These are phyloP conservation scores for Phellopilus nigrolimitatus DNA, from an alignment of 1,284 basidiomycete genomes.

Conservation along the genomic window DNA sequence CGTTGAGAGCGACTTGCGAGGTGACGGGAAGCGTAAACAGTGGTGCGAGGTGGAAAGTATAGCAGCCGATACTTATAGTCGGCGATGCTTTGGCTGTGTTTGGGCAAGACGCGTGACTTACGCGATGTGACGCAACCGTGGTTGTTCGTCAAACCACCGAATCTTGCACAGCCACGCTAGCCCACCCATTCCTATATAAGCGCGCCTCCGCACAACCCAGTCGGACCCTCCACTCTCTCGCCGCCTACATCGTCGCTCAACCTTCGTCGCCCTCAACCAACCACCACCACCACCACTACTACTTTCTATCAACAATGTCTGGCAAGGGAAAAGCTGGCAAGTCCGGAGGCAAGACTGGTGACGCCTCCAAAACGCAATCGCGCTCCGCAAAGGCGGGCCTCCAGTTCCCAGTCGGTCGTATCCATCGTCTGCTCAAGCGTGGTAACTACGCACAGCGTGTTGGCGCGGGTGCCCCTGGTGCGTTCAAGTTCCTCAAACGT, in stretches of 20 bases:
- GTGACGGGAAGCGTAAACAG: conserved; percentile 1
- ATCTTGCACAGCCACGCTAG: conserved; percentile 19
- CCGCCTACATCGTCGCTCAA: conserved; percentile 23
- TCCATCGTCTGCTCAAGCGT: conserved; percentile 80
- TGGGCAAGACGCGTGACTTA: conserved; percentile 21
- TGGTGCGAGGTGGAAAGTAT: conserved; percentile 2
- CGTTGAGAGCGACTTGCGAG: conserved; percentile 1
- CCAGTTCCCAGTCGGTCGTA: conserved; percentile 81
- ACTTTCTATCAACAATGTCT: conserved; percentile 35
- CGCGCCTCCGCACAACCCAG: background rate
- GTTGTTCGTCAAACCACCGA: conserved; percentile 14
- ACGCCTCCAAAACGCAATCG: conserved; percentile 56
- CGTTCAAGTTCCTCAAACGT: conserved; percentile 26
- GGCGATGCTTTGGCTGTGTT: conserved; percentile 19
- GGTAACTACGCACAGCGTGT: conserved; percentile 82
- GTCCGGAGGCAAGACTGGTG: conserved; percentile 50
- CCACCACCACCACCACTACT: conserved; percentile 18
- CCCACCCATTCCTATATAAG: conserved; percentile 19
- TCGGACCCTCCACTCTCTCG: conserved; percentile 21
- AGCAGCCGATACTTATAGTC: background rate
- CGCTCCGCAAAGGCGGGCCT: conserved; percentile 83
- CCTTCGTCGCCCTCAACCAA: conserved; percentile 22
- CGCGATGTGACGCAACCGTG: conserved; percentile 17
- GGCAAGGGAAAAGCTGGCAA: conserved; percentile 45
- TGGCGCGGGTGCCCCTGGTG: conserved; percentile 63